A percentile compares a stretch with the other conserved stretches of the same genome.
These are phyloP conservation scores for Rhipidocladum racemiflorum DNA, from an alignment of 176 grass and related monocot species.

Conservation along the genomic window DNA sequence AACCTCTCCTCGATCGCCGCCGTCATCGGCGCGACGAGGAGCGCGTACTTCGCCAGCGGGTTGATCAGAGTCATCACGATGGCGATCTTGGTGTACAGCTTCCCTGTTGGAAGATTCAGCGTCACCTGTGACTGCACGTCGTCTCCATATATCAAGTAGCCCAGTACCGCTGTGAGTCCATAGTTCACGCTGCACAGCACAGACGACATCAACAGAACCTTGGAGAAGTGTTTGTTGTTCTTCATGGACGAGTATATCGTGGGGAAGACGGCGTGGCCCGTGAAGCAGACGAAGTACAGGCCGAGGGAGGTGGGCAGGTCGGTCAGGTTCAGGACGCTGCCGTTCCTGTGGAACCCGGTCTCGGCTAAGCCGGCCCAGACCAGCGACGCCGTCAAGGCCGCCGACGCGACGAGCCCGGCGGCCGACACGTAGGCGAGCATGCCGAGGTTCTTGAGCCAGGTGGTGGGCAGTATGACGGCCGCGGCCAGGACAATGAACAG, in stretches of 20 bases:
- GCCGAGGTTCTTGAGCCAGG: slow-evolving; percentile 34
- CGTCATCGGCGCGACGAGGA: slow-evolving; percentile 38
- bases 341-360: slow-evolving; percentile 22
- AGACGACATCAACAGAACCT: slow-evolving; percentile 43
- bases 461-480: slow-evolving; percentile 41
- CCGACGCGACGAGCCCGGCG: slow-evolving; percentile 38
- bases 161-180: slow-evolving; percentile 37
- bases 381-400: slow-evolving; percentile 31
- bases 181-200: slow-evolving; percentile 39
- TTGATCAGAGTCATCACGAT: slow-evolving; percentile 46
- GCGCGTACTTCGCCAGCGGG: slow-evolving; percentile 41
- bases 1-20: slow-evolving; percentile 38
- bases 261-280: slow-evolving; percentile 47
- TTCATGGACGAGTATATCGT: slow-evolving; percentile 45
- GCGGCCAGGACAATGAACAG: slow-evolving; percentile 38
- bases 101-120: slow-evolving; percentile 39
- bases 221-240: slow-evolving; percentile 37
- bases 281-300: slow-evolving; percentile 43
- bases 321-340: slow-evolving; percentile 30
- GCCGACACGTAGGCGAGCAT: slow-evolving; percentile 39
- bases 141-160: slow-evolving; percentile 47
- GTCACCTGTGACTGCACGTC: slow-evolving; percentile 48
- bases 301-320: slow-evolving; percentile 38
- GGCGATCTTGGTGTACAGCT: slow-evolving; percentile 40
- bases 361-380: slow-evolving; percentile 42